Evolutionary conservation across 306 rosid genomes (phyloP).

Genomic region (Abrus pulchellus): DNA sequence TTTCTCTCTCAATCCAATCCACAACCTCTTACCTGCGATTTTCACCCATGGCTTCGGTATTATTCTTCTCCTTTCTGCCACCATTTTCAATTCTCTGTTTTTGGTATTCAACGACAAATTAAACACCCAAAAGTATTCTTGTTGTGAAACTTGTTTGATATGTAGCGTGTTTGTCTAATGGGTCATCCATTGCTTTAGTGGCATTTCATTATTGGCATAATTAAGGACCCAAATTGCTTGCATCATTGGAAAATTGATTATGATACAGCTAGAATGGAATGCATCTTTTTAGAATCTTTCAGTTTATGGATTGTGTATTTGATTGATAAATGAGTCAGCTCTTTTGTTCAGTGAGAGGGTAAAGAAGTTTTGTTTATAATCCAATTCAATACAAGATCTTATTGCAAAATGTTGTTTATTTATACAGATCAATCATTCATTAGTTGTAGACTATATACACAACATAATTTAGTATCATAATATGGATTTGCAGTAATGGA

Average conservation of each 20-base stretch:
- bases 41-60: constrained; percentile 70
- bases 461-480: neutral
- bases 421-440: neutral
- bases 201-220: constrained; percentile 4
- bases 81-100: neutral
- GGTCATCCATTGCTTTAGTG: constrained; percentile 9
- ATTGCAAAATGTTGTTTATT: neutral
- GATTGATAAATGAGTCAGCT: constrained; percentile 4
- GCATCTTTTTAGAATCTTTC: constrained; percentile 2
- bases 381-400: constrained; percentile 22
- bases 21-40: constrained; percentile 38
- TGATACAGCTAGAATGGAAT: constrained; percentile 13
- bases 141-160: neutral
- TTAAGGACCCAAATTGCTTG: constrained; percentile 13
- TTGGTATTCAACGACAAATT: neutral
- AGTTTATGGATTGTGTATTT: neutral
- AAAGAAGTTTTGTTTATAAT: neutral
- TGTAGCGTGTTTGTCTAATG: neutral
- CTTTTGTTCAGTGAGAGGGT: neutral
- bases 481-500: constrained; percentile 23
- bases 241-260: constrained; percentile 14
- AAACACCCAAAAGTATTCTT: neutral
- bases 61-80: neutral
- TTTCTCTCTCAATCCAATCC: constrained; percentile 33
- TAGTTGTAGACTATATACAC: constrained; percentile 7